These are phyloP conservation scores for Gnomoniopsis sp. DNA, from an alignment of 2,329 filamentous ascomycete species.

Conservation along the genomic window DNA sequence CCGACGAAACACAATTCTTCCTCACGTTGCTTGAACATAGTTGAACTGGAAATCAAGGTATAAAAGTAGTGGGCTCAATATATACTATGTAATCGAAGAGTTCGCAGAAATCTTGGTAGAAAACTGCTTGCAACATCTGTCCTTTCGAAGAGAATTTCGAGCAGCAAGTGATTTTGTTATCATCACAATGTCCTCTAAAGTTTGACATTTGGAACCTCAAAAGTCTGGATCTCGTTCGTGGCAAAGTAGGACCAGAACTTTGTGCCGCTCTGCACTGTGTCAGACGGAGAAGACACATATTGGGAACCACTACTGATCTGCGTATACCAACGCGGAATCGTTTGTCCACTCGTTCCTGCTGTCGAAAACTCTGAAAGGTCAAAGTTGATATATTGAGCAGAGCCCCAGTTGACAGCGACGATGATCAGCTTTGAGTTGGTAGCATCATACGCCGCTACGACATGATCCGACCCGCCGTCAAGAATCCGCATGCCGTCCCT, in stretches of 20 bases:
- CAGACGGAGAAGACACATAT: slow-evolving; percentile 28
- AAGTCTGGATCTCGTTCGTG: slow-evolving; percentile 34
- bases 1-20: no score
- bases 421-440: slow-evolving; percentile 32
- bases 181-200: slow-evolving; percentile 12
- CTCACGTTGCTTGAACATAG: no score
- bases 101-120: no score
- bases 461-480: slow-evolving; percentile 31
- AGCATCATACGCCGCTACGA: slow-evolving; percentile 37
- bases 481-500: slow-evolving; percentile 37
- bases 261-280: slow-evolving; percentile 30
- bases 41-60: no score
- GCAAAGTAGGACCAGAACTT: slow-evolving; percentile 35
- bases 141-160: not conserved
- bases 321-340: slow-evolving; percentile 34
- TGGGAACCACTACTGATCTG: slow-evolving; percentile 32
- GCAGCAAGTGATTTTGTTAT: not conserved
- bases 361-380: slow-evolving; percentile 33
- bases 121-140: no score
- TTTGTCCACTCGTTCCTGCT: slow-evolving; percentile 27
- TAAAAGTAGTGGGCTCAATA: no score
- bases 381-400: slow-evolving; percentile 35
- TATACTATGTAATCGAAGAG: no score
- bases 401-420: slow-evolving; percentile 37
- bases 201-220: slow-evolving; percentile 31